These are phyloP conservation scores for Pyropia haitanensis DNA, from an alignment of 23 red algal species.

Conservation along the genomic window DNA sequence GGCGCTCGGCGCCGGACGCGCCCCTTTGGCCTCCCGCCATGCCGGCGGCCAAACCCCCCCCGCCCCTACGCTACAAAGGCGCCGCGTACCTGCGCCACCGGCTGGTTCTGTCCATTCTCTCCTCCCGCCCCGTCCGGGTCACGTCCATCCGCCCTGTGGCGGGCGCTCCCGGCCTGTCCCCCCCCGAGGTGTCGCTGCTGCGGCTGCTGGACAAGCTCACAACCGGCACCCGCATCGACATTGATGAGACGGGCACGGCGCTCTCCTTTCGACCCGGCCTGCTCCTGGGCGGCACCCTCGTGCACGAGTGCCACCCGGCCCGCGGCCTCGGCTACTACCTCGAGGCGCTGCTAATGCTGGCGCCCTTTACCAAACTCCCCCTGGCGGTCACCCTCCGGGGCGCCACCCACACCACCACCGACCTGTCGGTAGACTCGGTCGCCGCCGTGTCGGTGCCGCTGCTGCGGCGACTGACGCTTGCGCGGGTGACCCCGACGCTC, in stretches of 20 bases:
- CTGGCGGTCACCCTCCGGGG: slow-evolving; percentile 52
- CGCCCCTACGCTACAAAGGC: slow-evolving; percentile 16
- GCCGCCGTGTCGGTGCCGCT: slow-evolving; percentile 64
- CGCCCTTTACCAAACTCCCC: slow-evolving; percentile 53
- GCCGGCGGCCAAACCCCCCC: slow-evolving; percentile 2
- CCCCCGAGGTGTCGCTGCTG: slow-evolving; percentile 67
- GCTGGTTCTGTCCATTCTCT: slow-evolving; percentile 49
- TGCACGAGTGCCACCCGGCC: slow-evolving; percentile 67
- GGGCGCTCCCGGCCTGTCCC: slow-evolving; percentile 36
- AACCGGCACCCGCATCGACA: slow-evolving; percentile 49
- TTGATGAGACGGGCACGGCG: slow-evolving; percentile 58
- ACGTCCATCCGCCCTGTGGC: slow-evolving; percentile 21
- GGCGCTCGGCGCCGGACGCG: too few relatives aligned
- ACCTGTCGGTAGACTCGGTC: slow-evolving; percentile 44
- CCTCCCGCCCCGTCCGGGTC: slow-evolving; percentile 21
- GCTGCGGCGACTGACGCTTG: slow-evolving; percentile 36
- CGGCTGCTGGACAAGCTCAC: slow-evolving; percentile 83
- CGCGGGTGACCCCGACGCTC: slow-evolving; percentile 12
- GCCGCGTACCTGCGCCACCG: slow-evolving; percentile 40
- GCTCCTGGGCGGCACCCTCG: slow-evolving; percentile 27
- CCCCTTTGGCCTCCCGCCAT: too few relatives aligned
- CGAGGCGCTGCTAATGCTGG: slow-evolving; percentile 67
- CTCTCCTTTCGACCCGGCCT: slow-evolving; percentile 56
- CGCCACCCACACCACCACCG: slow-evolving; percentile 27
- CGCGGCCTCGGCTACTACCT: slow-evolving; percentile 66